These are phyloP conservation scores for Tothia fuscella DNA, from an alignment of 2,329 filamentous ascomycete species.

Conservation along the genomic window DNA sequence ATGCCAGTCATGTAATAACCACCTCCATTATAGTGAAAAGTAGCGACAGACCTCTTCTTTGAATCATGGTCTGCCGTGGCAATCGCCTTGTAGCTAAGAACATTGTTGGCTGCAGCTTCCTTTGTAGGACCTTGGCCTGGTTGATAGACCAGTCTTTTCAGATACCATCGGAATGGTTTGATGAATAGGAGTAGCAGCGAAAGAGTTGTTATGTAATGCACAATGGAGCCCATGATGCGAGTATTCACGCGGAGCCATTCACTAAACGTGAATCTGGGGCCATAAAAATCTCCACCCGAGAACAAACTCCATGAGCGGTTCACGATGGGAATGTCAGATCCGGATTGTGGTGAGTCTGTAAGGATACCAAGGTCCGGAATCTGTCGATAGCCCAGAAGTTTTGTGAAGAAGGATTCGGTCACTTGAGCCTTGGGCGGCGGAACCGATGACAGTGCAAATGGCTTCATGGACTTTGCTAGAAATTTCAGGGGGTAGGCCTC, in stretches of 20 bases:
- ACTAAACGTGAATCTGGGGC: conserved; percentile 44
- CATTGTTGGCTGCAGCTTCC: conserved; percentile 42
- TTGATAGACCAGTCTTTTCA: conserved; percentile 35
- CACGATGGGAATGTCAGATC: conserved; percentile 44
- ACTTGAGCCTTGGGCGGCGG: conserved; percentile 16
- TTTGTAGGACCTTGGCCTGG: conserved; percentile 38
- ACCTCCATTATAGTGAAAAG: conserved; percentile 45
- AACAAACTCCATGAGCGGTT: conserved; percentile 49
- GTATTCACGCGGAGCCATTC: conserved; percentile 44
- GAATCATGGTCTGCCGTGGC: conserved; percentile 41
- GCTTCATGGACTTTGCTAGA: conserved; percentile 35
- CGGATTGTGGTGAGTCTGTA: conserved; percentile 40
- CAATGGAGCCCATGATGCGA: conserved; percentile 32
- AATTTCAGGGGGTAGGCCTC: conserved; percentile 35
- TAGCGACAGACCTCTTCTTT: conserved; percentile 42
- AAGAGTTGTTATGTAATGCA: conserved; percentile 38
- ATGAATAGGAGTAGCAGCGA: conserved; percentile 35
- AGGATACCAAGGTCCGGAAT: conserved; percentile 47
- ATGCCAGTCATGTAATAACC: conserved; percentile 58
- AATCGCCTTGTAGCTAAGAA: conserved; percentile 51
- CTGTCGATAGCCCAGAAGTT: conserved; percentile 39
- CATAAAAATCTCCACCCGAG: conserved; percentile 40
- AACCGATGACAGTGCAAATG: conserved; percentile 38
- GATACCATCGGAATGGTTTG: conserved; percentile 40
- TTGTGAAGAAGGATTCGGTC: conserved; percentile 26